Percentiles rank a stretch among this genome's conserved stretches.
phyloP scores from a whole-genome alignment of 306 rosid genomes.

The Quercus ilex region DNA sequence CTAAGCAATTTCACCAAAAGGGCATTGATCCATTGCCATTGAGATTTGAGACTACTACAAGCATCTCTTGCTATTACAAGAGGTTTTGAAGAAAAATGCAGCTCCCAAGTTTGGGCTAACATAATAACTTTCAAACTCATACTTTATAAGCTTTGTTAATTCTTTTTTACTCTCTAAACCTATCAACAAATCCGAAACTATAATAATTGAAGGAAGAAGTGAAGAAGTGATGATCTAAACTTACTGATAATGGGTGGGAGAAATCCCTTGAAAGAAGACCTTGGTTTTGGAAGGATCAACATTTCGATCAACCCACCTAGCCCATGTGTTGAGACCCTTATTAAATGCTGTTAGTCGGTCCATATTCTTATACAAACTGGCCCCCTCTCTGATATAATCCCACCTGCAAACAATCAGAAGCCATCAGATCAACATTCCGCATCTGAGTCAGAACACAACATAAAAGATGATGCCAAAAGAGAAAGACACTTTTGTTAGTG shows the following conservation, averaged over 20 bases:
- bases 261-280: constrained; percentile 89
- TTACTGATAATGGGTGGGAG: constrained; percentile 94
- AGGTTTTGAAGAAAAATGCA: too few relatives aligned
- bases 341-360: constrained; percentile 69
- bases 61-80: too few relatives aligned
- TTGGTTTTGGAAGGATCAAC: constrained; percentile 72
- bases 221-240: constrained; percentile 17
- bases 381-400: constrained; percentile 76
- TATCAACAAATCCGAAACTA: neutral
- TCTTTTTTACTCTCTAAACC: neutral
- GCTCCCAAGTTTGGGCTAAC: neutral
- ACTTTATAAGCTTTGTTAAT: too few relatives aligned
- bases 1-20: too few relatives aligned
- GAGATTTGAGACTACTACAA: too few relatives aligned
- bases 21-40: too few relatives aligned
- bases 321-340: constrained; percentile 88
- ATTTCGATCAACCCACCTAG: constrained; percentile 77
- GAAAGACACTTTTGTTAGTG: too few relatives aligned
- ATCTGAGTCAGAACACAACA: neutral
- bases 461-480: neutral
- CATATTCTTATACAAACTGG: constrained; percentile 55
- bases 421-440: neutral
- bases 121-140: neutral
- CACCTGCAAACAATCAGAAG: constrained; percentile 45
- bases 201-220: neutral